Conservation (phyloP, 2,329 filamentous ascomycete species). For the Neodidymelliopsis sp. region DNA sequence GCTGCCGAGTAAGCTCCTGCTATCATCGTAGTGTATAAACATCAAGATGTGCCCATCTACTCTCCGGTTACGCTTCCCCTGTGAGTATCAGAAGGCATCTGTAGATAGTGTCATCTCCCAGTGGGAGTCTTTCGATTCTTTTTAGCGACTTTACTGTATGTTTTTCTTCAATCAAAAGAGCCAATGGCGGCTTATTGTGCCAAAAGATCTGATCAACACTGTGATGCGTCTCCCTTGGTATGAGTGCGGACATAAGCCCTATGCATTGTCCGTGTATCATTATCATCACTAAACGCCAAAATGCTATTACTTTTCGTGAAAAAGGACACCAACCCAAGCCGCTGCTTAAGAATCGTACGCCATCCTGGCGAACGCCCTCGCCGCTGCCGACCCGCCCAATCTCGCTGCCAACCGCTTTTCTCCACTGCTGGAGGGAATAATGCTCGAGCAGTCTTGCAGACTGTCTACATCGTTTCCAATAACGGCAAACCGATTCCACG, state of each 20-base stretch:
- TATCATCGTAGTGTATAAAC: too few relatives aligned
- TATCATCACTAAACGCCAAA: too few relatives aligned
- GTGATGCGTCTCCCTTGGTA: too few relatives aligned
- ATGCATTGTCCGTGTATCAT: too few relatives aligned
- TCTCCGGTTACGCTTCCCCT: slow-evolving; percentile 8
- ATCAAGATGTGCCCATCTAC: not conserved
- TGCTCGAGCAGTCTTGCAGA: slow-evolving; percentile 32
- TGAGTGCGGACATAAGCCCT: too few relatives aligned
- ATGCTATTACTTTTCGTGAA: too few relatives aligned
- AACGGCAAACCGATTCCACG: slow-evolving; percentile 31
- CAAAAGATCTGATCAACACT: too few relatives aligned
- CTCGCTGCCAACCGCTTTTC: slow-evolving; percentile 9
- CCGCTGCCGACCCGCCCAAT: slow-evolving; percentile 10
- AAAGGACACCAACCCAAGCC: too few relatives aligned
- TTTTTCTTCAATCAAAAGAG: slow-evolving; percentile 16
- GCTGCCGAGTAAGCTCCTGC: slow-evolving; percentile 14
- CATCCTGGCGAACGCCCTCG: slow-evolving; percentile 12
- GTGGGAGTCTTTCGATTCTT: slow-evolving; percentile 19
- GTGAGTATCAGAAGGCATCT: slow-evolving; percentile 16
- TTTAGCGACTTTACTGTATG: slow-evolving; percentile 12
- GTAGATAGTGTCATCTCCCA: slow-evolving; percentile 20
- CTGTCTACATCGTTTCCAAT: slow-evolving; percentile 31
- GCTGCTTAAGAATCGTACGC: slow-evolving; percentile 12
- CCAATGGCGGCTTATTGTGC: not conserved
- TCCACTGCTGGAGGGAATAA: slow-evolving; percentile 22